phyloP scores from a whole-genome alignment of 495 filamentous ascomycete species.

The Aspergillus nidulans region DNA sequence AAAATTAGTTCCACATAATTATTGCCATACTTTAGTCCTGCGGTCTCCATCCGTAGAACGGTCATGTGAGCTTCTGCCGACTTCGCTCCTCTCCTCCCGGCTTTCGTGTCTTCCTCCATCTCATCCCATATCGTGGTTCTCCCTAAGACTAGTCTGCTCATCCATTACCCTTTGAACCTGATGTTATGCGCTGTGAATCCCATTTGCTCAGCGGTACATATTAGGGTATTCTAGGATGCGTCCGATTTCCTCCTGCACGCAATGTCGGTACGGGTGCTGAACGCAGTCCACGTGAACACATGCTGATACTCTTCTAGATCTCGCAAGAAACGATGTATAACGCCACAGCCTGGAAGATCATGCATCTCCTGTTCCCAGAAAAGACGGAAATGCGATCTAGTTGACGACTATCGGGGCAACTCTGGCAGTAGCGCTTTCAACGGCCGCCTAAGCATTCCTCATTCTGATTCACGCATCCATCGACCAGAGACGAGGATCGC shows the following conservation, averaged over 20 bases:
- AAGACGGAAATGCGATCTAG: not conserved
- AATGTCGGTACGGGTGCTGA: not conserved
- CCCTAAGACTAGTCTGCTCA: too few relatives aligned
- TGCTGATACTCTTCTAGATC: not conserved
- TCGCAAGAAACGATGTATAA: constrained; percentile 3
- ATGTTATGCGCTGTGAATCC: too few relatives aligned
- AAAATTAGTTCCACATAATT: too few relatives aligned
- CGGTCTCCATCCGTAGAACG: too few relatives aligned
- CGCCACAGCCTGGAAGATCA: not conserved
- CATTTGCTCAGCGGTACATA: too few relatives aligned
- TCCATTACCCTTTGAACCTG: too few relatives aligned
- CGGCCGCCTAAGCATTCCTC: not conserved
- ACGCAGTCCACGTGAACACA: not conserved
- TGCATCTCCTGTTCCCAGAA: not conserved
- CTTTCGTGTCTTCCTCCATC: too few relatives aligned
- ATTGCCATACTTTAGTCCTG: too few relatives aligned
- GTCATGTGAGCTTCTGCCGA: too few relatives aligned
- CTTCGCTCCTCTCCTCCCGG: too few relatives aligned
- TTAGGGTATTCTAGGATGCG: not conserved
- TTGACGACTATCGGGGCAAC: not conserved
- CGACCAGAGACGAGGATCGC: too few relatives aligned
- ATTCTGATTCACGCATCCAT: not conserved
- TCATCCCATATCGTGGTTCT: too few relatives aligned
- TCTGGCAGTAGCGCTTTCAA: not conserved
- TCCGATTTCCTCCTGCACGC: constrained; percentile 3